A percentile compares a stretch with the other conserved stretches of the same genome.
phyloP scores from a whole-genome alignment of 345 rosid species.

The sweet orange (Citrus sinensis) region DNA sequence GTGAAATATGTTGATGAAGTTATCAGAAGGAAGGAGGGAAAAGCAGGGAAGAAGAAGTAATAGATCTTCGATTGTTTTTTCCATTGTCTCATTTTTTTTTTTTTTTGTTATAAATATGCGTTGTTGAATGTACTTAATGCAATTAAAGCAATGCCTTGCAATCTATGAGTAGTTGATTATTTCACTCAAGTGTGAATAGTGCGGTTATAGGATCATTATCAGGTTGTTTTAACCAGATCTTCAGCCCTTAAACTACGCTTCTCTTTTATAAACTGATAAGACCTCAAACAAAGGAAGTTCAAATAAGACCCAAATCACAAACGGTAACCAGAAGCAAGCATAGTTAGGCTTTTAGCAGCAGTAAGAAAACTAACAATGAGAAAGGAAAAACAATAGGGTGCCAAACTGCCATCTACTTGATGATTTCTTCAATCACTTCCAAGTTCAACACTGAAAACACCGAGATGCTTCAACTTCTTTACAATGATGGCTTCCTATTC shows the following conservation, averaged over 20 bases:
- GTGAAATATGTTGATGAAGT: conserved; percentile 83
- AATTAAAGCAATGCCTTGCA: neutral
- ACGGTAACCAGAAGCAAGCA: neutral
- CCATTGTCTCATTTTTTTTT: neutral
- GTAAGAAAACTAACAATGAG: neutral
- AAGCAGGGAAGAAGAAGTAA: conserved; percentile 96
- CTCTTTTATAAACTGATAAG: too few species aligned
- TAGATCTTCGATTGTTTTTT: neutral
- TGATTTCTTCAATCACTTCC: neutral
- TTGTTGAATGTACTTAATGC: neutral
- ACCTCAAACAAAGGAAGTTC: too few species aligned
- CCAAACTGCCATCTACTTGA: neutral
- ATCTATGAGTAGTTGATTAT: neutral
- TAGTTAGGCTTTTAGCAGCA: too few species aligned
- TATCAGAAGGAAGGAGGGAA: conserved; percentile 82
- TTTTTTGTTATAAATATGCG: neutral
- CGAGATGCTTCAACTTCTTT: too few species aligned
- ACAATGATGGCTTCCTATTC: too few species aligned
- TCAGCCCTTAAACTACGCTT: too few species aligned
- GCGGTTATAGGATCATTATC: too few species aligned
- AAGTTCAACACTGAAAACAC: too few species aligned
- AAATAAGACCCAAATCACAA: too few species aligned
- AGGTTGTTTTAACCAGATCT: too few species aligned
- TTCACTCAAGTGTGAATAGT: neutral
- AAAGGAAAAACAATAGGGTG: neutral